These are phyloP conservation scores for Tephrocybe sp. DNA, from an alignment of 768 basidiomycete genomes.

Conservation along the genomic window DNA sequence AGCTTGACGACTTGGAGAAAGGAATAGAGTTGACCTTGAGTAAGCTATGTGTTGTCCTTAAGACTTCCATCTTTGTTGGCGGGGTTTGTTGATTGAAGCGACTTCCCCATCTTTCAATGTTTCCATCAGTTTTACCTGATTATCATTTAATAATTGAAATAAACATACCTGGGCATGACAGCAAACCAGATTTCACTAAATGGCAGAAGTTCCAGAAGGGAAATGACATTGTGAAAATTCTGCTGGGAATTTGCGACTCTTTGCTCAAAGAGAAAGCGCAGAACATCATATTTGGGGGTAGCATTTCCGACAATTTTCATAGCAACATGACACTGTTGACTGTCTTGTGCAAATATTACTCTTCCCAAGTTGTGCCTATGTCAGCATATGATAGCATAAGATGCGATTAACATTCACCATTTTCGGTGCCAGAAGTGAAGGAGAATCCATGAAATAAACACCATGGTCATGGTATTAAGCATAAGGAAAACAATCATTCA, in stretches of 20 bases:
- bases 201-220: conserved; percentile 8
- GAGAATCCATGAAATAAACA: too few relatives aligned
- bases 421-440: too few relatives aligned
- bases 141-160: too few relatives aligned
- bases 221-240: conserved; percentile 2
- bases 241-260: background rate
- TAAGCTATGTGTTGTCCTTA: conserved; percentile 1
- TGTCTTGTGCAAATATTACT: too few relatives aligned
- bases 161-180: conserved; percentile 10
- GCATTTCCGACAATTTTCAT: too few relatives aligned
- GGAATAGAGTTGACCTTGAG: background rate
- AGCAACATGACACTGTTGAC: conserved; percentile 17
- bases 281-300: too few relatives aligned
- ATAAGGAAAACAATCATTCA: background rate
- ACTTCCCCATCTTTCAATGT: background rate
- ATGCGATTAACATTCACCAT: background rate
- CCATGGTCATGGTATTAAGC: background rate
- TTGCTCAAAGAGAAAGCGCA: too few relatives aligned
- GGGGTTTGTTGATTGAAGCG: background rate
- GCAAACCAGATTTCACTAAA: conserved; percentile 4
- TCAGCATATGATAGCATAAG: background rate
- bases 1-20: background rate
- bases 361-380: background rate
- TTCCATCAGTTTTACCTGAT: too few relatives aligned
- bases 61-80: background rate